These are phyloP conservation scores for Lasiodiplodia theobromae DNA, from an alignment of 2,329 filamentous ascomycete genomes.

Conservation along the genomic window DNA sequence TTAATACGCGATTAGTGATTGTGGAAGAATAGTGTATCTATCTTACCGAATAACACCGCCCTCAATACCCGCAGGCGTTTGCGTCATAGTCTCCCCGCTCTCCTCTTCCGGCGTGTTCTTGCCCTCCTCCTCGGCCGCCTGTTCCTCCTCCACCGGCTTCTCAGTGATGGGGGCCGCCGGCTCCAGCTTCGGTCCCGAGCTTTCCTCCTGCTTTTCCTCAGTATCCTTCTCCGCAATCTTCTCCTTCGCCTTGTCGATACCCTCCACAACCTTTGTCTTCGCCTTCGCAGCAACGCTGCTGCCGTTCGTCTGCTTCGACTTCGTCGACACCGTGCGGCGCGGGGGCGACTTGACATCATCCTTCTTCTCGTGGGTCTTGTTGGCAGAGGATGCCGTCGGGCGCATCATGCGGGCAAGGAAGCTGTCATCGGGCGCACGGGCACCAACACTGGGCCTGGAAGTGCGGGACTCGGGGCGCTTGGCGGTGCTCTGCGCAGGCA, in stretches of 20 bases:
- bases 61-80: constrained; percentile 28
- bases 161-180: constrained; percentile 22
- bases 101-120: constrained; percentile 17
- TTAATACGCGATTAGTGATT: constrained; percentile 20
- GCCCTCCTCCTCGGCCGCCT: constrained; percentile 18
- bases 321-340: constrained; percentile 35
- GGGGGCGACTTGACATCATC: constrained; percentile 48
- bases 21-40: constrained; percentile 28
- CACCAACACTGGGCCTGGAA: constrained; percentile 36
- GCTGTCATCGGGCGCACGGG: constrained; percentile 65
- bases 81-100: constrained; percentile 27
- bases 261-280: constrained; percentile 47
- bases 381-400: constrained; percentile 73
- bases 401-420: constrained; percentile 86
- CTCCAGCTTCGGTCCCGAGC: constrained; percentile 13
- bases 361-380: constrained; percentile 70
- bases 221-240: constrained; percentile 34
- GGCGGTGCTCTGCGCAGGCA: constrained; percentile 39
- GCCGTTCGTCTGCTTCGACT: constrained; percentile 34
- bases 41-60: constrained; percentile 30
- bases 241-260: constrained; percentile 44
- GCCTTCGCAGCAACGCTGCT: constrained; percentile 41
- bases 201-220: constrained; percentile 17
- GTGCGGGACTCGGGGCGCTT: constrained; percentile 61
- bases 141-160: constrained; percentile 20